A percentile compares a stretch with the other conserved stretches of the same genome.
phyloP scores from a whole-genome alignment of 352 stramenopile species.

The Phytophthora fragariae region DNA sequence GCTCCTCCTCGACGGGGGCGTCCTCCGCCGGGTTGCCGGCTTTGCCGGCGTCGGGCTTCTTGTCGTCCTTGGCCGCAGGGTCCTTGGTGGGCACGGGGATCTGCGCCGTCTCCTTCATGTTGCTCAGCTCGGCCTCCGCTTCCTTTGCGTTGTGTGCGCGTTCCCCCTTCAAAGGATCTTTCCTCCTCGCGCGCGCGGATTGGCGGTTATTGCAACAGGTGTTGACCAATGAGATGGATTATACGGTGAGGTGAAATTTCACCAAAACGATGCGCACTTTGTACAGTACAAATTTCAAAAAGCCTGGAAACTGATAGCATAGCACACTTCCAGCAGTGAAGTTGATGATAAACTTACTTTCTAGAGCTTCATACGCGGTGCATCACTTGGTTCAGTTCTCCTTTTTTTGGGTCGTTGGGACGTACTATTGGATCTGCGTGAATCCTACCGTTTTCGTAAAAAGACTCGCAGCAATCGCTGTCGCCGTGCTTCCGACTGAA shows the following conservation, averaged over 20 bases:
- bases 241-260: too few species aligned
- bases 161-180: conserved; percentile 38
- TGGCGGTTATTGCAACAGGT: not conserved
- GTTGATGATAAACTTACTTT: too few species aligned
- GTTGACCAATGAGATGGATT: not conserved
- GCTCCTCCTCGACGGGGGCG: conserved; percentile 58
- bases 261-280: too few species aligned
- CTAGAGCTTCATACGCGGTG: conserved; percentile 1
- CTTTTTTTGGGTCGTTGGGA: not conserved
- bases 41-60: conserved; percentile 39
- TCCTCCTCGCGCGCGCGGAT: not conserved
- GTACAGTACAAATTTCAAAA: too few species aligned
- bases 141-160: conserved; percentile 30
- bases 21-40: conserved; percentile 39
- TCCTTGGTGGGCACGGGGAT: conserved; percentile 72
- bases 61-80: conserved; percentile 53
- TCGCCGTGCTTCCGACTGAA: conserved; percentile 5
- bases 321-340: too few species aligned
- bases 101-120: conserved; percentile 77
- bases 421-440: not conserved
- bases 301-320: too few species aligned
- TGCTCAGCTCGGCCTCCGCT: conserved; percentile 28
- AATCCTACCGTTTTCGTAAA: not conserved
- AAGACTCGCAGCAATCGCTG: conserved; percentile 4
- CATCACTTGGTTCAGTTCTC: not conserved